Conservation (phyloP, 1,139 yeast species). For the Scheffersomyces segobiensis region DNA sequence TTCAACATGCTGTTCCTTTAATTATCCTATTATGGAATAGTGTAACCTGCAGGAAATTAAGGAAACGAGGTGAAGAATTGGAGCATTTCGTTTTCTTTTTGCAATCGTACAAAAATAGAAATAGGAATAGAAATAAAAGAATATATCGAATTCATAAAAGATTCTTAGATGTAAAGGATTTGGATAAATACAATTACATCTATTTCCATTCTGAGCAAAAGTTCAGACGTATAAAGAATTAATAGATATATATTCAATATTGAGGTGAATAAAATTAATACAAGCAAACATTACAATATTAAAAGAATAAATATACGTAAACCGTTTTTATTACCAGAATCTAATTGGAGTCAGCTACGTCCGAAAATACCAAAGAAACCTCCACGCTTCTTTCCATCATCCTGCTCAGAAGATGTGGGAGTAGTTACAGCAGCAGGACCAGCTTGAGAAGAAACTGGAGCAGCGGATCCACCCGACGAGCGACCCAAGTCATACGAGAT, state of each 20-base stretch:
- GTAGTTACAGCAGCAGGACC: conserved; percentile 11
- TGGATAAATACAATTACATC: too few relatives aligned
- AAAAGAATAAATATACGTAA: background rate
- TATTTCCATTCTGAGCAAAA: too few relatives aligned
- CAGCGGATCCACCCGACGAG: conserved; percentile 8
- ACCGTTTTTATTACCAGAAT: background rate
- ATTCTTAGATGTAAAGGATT: too few relatives aligned
- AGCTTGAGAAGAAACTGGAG: conserved; percentile 4
- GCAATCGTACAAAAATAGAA: background rate
- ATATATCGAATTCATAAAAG: too few relatives aligned
- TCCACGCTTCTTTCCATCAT: conserved; percentile 28
- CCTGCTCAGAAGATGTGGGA: conserved; percentile 14
- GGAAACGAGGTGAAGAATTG: background rate
- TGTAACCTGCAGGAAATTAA: background rate
- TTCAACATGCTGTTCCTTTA: background rate
- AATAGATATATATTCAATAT: too few relatives aligned
- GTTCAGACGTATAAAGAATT: too few relatives aligned
- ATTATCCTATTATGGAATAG: background rate
- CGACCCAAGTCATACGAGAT: conserved; percentile 47
- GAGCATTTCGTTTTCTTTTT: background rate
- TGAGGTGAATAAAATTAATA: background rate
- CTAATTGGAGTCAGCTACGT: background rate
- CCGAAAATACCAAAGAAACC: conserved; percentile 52
- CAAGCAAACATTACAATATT: background rate
- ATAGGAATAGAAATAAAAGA: too few relatives aligned